These are phyloP conservation scores for Globisporangium middletonii DNA, from an alignment of 352 stramenopile genomes.

Conservation along the genomic window DNA sequence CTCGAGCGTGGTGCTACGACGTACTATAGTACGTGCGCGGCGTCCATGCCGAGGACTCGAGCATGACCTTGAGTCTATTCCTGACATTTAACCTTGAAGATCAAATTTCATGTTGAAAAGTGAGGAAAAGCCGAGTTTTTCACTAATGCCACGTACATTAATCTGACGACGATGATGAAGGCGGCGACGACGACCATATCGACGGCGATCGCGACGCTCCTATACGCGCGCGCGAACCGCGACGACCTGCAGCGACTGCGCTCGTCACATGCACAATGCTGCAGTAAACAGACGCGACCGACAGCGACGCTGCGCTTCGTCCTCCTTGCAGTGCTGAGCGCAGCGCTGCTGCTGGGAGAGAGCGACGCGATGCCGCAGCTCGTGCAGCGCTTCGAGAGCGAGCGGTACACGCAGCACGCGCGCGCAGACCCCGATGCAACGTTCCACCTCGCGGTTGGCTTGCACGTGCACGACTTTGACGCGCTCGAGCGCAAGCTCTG, in stretches of 20 bases:
- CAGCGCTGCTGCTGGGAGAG: conserved; percentile 3
- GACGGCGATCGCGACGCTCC: background rate
- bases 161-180: no score
- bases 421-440: conserved; percentile 30
- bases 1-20: no score
- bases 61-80: no score
- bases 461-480: conserved; percentile 43
- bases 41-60: no score
- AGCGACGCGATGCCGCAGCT: conserved; percentile 3
- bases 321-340: background rate
- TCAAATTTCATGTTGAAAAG: no score
- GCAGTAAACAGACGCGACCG: background rate
- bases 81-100: no score
- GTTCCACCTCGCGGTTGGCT: conserved; percentile 48
- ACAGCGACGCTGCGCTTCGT: background rate
- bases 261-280: background rate
- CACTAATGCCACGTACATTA: no score
- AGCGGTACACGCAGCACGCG: conserved; percentile 20
- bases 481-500: conserved; percentile 46
- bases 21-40: no score
- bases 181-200: no score
- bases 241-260: background rate
- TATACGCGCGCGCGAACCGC: no score
- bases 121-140: no score
- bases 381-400: conserved; percentile 18